A percentile compares a stretch with the other conserved stretches of the same genome.
These are phyloP conservation scores for Leptoxyphium fumago DNA, from an alignment of 2,329 filamentous ascomycete genomes.

Conservation along the genomic window DNA sequence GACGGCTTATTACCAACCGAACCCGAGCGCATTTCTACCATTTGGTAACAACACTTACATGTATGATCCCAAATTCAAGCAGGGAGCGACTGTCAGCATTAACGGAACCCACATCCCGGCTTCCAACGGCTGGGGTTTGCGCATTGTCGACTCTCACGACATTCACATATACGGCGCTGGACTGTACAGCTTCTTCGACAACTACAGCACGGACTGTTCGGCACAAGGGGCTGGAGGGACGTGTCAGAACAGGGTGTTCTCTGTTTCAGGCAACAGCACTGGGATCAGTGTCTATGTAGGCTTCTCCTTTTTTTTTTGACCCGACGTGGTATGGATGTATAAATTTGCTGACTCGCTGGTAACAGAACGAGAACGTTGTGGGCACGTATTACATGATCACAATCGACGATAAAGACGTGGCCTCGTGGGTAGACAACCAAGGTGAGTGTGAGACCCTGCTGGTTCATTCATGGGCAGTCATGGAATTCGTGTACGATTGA, in stretches of 20 bases:
- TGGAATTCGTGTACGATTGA: neutral
- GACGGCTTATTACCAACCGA: slow-evolving; percentile 73
- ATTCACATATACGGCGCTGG: slow-evolving; percentile 49
- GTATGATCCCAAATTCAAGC: slow-evolving; percentile 53
- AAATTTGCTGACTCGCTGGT: no score
- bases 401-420: slow-evolving; percentile 28
- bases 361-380: slow-evolving; percentile 30
- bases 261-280: slow-evolving; percentile 26
- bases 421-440: slow-evolving; percentile 32
- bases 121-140: slow-evolving; percentile 49
- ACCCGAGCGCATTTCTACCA: slow-evolving; percentile 56
- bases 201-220: slow-evolving; percentile 37
- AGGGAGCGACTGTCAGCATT: slow-evolving; percentile 26
- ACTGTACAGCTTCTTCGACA: slow-evolving; percentile 53
- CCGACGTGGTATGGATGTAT: no score
- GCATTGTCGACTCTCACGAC: slow-evolving; percentile 41
- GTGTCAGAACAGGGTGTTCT: slow-evolving; percentile 37
- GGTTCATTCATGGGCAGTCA: no score
- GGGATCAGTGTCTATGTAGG: slow-evolving; percentile 26
- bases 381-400: slow-evolving; percentile 31
- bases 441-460: neutral
- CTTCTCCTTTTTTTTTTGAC: no score
- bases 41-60: slow-evolving; percentile 45
- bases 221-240: slow-evolving; percentile 22
- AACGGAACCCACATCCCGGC: slow-evolving; percentile 17